A percentile compares a stretch with the other conserved stretches of the same genome.
Evolutionary conservation across 257 asterid species (phyloP).

Genomic region (Phtheirospermum japonicum): DNA sequence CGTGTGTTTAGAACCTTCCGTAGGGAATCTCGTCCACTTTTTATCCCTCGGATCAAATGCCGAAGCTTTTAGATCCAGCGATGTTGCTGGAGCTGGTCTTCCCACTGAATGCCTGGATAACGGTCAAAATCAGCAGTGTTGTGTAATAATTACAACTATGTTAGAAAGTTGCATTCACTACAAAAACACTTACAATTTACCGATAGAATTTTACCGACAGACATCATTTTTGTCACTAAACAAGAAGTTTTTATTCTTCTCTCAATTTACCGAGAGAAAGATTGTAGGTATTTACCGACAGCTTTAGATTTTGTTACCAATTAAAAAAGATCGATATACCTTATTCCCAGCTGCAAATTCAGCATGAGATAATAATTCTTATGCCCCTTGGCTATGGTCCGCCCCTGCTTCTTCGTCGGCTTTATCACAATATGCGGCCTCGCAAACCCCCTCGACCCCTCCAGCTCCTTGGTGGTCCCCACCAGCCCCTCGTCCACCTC

Average conservation of each 20-base stretch:
- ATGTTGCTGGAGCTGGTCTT: constrained; percentile 75
- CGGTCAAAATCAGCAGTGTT: too few species aligned
- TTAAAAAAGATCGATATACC: constrained; percentile 39
- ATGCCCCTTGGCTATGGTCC: constrained; percentile 71
- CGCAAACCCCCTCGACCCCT: constrained; percentile 30
- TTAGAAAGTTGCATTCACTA: not conserved
- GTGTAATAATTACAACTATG: too few species aligned
- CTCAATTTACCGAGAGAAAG: too few species aligned
- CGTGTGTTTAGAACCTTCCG: constrained; percentile 82
- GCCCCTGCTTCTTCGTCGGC: constrained; percentile 67
- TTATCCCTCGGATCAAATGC: constrained; percentile 86
- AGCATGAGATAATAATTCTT: constrained; percentile 92
- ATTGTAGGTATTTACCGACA: too few species aligned
- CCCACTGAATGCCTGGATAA: constrained; percentile 84
- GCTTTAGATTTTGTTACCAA: too few species aligned
- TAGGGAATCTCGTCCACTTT: constrained; percentile 87
- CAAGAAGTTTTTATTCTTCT: too few species aligned
- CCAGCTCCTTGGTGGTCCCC: constrained; percentile 32
- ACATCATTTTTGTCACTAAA: too few species aligned
- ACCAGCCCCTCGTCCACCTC: constrained; percentile 36
- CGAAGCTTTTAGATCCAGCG: constrained; percentile 65
- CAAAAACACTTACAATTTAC: not conserved
- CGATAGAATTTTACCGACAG: too few species aligned
- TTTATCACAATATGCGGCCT: constrained; percentile 52
- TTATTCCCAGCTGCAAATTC: constrained; percentile 93